These are phyloP conservation scores for Ophiostoma tasmaniense DNA, from an alignment of 2,329 filamentous ascomycete genomes.

Conservation along the genomic window DNA sequence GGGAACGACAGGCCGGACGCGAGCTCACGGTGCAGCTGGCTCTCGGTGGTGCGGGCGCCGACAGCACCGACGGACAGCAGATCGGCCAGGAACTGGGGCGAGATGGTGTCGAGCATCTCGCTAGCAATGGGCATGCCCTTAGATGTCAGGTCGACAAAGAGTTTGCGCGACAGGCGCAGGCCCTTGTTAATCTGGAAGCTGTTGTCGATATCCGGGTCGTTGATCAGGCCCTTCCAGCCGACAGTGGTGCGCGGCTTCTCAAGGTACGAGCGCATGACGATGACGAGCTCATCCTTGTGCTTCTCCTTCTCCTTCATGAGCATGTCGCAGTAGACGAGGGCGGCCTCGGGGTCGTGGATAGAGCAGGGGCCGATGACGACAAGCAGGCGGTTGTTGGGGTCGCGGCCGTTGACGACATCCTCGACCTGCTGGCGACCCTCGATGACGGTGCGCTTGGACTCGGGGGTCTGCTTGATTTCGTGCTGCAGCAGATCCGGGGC, in stretches of 20 bases:
- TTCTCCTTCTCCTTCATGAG: constrained; percentile 76
- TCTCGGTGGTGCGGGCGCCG: constrained; percentile 93
- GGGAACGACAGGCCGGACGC: constrained; percentile 93
- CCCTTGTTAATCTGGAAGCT: constrained; percentile 99
- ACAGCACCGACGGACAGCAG: constrained; percentile 85
- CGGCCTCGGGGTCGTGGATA: constrained; percentile 87
- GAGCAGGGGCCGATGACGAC: constrained; percentile 92
- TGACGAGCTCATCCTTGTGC: constrained; percentile 79
- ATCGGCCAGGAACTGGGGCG: constrained; percentile 92
- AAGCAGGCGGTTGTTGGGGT: constrained; percentile 50
- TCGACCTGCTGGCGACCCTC: constrained; percentile 51
- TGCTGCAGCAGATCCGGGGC: constrained; percentile 91
- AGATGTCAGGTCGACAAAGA: constrained; percentile 86
- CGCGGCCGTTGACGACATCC: constrained; percentile 52
- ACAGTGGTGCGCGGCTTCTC: constrained; percentile 98
- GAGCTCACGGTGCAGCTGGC: constrained; percentile 88
- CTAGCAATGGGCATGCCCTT: constrained; percentile 93
- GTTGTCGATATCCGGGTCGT: constrained; percentile 96
- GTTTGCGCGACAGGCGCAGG: constrained; percentile 71
- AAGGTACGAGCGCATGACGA: constrained; percentile 96
- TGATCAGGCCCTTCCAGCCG: constrained; percentile 98
- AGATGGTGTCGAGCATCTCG: constrained; percentile 98
- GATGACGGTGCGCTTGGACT: constrained; percentile 53
- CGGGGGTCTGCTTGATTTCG: constrained; percentile 62
- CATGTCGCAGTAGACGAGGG: constrained; percentile 84